Evolutionary conservation across 2,329 filamentous ascomycete species (phyloP).

Genomic region (Periconia macrospinosa): DNA sequence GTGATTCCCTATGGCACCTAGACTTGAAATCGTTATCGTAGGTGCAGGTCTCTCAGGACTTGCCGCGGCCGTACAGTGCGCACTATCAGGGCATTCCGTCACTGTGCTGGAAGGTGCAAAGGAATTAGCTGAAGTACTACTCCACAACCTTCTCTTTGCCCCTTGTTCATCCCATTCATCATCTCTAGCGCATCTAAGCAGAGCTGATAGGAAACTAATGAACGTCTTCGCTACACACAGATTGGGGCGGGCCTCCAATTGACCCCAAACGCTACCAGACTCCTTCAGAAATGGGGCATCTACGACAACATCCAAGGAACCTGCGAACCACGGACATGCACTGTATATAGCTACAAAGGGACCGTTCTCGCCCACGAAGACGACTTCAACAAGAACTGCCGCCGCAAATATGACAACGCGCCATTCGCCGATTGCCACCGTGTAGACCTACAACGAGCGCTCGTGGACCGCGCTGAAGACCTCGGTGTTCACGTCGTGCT

Average conservation of each 20-base stretch:
- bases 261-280: conserved; percentile 47
- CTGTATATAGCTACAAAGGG: conserved; percentile 57
- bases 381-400: conserved; percentile 57
- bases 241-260: conserved; percentile 41
- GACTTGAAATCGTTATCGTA: conserved; percentile 40
- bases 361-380: conserved; percentile 54
- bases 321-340: conserved; percentile 51
- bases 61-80: conserved; percentile 41
- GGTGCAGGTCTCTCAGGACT: conserved; percentile 48
- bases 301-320: conserved; percentile 46
- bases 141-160: neutral
- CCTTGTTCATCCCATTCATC: neutral
- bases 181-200: neutral
- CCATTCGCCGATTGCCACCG: conserved; percentile 65
- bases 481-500: conserved; percentile 58
- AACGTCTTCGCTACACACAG: conserved; percentile 11
- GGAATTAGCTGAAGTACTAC: conserved; percentile 46
- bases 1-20: neutral
- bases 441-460: conserved; percentile 60
- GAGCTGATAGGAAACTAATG: too few relatives aligned
- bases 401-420: conserved; percentile 54
- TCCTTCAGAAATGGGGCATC: conserved; percentile 56
- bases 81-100: conserved; percentile 43
- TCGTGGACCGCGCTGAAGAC: conserved; percentile 55
- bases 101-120: conserved; percentile 47